Conservation (phyloP, 2,329 filamentous ascomycete genomes). For the Escovopsis sp. region DNA sequence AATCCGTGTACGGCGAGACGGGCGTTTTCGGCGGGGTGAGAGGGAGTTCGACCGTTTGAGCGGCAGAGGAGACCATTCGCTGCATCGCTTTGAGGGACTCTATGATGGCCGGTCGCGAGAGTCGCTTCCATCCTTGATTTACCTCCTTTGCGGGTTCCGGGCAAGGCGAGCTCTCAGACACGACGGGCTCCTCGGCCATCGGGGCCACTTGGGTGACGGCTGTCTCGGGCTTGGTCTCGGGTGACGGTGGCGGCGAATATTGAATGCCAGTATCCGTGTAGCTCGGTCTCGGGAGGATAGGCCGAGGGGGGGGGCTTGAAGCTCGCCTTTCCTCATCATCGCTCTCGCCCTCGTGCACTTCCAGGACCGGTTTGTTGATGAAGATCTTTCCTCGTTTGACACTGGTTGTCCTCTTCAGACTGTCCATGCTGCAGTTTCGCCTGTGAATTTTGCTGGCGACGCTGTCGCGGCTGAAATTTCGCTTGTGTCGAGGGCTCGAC, state of each 20-base stretch:
- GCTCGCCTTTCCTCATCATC: constrained; percentile 28
- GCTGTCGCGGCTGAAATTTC: constrained; percentile 45
- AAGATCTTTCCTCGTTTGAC: constrained; percentile 37
- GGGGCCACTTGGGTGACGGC: constrained; percentile 15
- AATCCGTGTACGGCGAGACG: constrained; percentile 29
- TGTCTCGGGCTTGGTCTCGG: constrained; percentile 27
- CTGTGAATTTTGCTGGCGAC: constrained; percentile 32
- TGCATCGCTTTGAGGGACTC: constrained; percentile 26
- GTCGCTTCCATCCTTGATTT: constrained; percentile 59
- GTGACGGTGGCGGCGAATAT: constrained; percentile 70
- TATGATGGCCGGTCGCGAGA: constrained; percentile 34
- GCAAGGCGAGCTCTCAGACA: constrained; percentile 27
- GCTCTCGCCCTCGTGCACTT: constrained; percentile 36
- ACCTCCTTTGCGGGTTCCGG: constrained; percentile 50
- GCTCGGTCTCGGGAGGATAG: constrained; percentile 20
- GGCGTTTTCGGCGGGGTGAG: constrained; percentile 53
- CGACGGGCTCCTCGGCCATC: constrained; percentile 26
- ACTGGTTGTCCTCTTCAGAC: constrained; percentile 39
- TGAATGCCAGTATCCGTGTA: constrained; percentile 72
- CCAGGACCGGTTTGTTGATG: constrained; percentile 40
- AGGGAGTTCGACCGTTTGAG: constrained; percentile 17
- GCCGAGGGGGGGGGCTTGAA: constrained; percentile 12
- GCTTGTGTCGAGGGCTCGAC: constrained; percentile 35
- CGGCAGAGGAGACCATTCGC: constrained; percentile 43
- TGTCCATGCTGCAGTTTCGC: constrained; percentile 45